These are phyloP conservation scores for Penicillium paneum DNA, from an alignment of 2,329 filamentous ascomycete species.

Conservation along the genomic window DNA sequence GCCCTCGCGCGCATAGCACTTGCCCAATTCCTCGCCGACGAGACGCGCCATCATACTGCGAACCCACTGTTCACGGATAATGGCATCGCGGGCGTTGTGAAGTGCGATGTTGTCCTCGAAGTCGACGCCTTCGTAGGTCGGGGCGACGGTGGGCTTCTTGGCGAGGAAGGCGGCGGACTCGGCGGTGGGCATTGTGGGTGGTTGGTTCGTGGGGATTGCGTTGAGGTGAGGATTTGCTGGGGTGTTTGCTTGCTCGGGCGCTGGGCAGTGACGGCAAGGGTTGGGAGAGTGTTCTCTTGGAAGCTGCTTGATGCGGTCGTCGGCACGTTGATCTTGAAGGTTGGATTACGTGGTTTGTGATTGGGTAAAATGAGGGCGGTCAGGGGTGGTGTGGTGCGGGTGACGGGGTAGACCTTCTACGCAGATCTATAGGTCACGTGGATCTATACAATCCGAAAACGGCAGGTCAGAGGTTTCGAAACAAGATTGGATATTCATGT, in stretches of 20 bases:
- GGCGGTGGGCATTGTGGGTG: constrained; percentile 58
- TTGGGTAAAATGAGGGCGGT: constrained; percentile 29
- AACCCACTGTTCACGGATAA: constrained; percentile 67
- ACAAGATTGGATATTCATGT: background rate
- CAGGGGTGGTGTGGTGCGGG: background rate
- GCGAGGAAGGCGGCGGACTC: constrained; percentile 63
- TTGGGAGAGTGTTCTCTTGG: constrained; percentile 5
- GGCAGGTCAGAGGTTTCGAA: background rate
- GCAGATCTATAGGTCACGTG: constrained; percentile 11
- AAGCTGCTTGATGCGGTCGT: constrained; percentile 17
- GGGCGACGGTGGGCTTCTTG: constrained; percentile 63
- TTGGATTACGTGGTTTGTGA: constrained; percentile 27
- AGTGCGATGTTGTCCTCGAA: constrained; percentile 62
- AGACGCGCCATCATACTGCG: constrained; percentile 66
- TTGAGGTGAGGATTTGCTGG: background rate
- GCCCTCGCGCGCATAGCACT: constrained; percentile 63
- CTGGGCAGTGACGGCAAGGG: constrained; percentile 4
- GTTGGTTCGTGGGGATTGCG: background rate
- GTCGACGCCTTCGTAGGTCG: constrained; percentile 65
- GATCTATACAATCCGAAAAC: background rate
- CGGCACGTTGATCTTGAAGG: constrained; percentile 20
- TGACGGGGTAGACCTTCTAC: background rate
- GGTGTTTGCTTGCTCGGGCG: background rate
- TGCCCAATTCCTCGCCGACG: constrained; percentile 64
- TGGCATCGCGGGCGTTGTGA: constrained; percentile 62